Conservation (phyloP, 164 flowering plant species). For the Euptelea pleiosperma region DNA sequence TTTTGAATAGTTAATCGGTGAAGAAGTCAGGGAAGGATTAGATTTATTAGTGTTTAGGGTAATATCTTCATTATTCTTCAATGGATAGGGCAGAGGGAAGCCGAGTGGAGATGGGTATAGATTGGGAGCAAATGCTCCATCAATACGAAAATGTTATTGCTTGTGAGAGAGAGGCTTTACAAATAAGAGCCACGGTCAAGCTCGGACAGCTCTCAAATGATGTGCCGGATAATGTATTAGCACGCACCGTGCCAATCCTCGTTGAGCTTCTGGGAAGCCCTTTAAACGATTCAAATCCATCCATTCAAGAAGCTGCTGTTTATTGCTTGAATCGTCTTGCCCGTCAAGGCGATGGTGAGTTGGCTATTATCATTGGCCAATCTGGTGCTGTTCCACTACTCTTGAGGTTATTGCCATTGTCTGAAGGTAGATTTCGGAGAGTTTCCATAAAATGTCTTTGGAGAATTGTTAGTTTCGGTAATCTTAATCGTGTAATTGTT, state of each 20-base stretch:
- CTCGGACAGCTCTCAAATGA: constrained; percentile 33
- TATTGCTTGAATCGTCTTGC: constrained; percentile 38
- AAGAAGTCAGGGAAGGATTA: not conserved
- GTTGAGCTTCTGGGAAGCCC: constrained; percentile 28
- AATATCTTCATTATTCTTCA: not conserved
- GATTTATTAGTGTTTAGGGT: not conserved
- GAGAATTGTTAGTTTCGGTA: constrained; percentile 26
- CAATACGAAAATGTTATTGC: constrained; percentile 28
- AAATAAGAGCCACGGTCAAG: constrained; percentile 31
- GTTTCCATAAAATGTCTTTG: constrained; percentile 33
- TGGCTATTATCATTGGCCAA: constrained; percentile 33
- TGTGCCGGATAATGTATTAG: constrained; percentile 38
- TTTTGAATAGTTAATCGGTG: too few relatives aligned
- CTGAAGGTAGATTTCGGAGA: constrained; percentile 25
- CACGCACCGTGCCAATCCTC: constrained; percentile 32
- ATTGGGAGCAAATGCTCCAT: constrained; percentile 39
- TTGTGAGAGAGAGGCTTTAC: constrained; percentile 23
- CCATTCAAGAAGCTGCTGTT: constrained; percentile 35
- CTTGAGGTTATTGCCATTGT: constrained; percentile 31
- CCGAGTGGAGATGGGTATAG: constrained; percentile 8
- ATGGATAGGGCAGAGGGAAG: constrained; percentile 12
- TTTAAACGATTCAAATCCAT: constrained; percentile 5
- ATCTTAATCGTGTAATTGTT: constrained; percentile 24
- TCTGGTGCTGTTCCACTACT: constrained; percentile 26
- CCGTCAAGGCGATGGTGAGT: constrained; percentile 26